phyloP scores from a whole-genome alignment of 73 alveolate genomes.

The Durusdinium trenchii region DNA sequence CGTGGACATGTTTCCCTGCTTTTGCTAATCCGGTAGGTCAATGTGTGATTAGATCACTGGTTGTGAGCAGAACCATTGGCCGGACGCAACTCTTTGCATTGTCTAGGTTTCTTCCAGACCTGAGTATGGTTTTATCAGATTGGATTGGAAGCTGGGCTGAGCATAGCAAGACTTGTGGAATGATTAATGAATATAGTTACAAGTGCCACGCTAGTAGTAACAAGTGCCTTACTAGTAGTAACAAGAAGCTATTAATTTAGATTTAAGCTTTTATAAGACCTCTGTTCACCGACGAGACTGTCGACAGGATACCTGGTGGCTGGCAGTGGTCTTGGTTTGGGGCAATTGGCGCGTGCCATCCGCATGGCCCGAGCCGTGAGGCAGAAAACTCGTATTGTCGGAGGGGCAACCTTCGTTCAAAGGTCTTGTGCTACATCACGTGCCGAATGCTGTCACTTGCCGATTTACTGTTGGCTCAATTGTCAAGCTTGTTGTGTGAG shows the following conservation, averaged over 20 bases:
- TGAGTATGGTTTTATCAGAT: conserved; percentile 44
- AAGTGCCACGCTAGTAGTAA: neutral
- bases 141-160: conserved; percentile 59
- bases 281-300: neutral
- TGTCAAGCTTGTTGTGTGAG: no score
- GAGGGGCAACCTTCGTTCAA: neutral
- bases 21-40: no score
- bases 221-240: neutral
- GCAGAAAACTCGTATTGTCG: neutral
- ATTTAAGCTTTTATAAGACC: neutral
- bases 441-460: neutral
- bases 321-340: conserved; percentile 64
- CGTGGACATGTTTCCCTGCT: no score
- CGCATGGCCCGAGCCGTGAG: conserved; percentile 79
- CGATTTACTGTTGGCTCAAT: no score
- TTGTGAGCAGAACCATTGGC: no score
- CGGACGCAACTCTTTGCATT: neutral
- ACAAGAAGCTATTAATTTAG: neutral
- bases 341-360: conserved; percentile 75
- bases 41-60: no score
- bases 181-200: neutral
- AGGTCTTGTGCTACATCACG: neutral
- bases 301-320: conserved; percentile 44
- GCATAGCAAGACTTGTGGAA: neutral
- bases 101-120: conserved; percentile 48